Conservation (phyloP, 768 basidiomycete species). For the Hypholoma sublateritium region DNA sequence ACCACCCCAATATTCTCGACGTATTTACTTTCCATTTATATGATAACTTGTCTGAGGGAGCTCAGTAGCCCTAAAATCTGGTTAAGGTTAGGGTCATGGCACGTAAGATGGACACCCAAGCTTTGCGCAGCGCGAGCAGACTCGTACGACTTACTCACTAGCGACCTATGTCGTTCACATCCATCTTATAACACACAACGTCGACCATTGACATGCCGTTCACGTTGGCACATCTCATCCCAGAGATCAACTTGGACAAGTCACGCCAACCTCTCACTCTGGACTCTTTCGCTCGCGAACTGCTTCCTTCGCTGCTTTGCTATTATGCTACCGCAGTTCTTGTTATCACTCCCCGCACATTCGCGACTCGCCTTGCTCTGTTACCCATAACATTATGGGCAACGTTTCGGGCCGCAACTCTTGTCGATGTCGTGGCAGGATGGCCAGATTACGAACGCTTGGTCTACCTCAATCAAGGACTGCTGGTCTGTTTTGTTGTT, state of each 20-base stretch:
- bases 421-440: conserved; percentile 39
- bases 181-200: too few species aligned
- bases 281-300: conserved; percentile 31
- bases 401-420: conserved; percentile 41
- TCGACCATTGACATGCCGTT: neutral
- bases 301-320: conserved; percentile 41
- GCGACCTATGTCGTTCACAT: too few species aligned
- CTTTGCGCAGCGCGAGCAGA: too few species aligned
- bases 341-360: conserved; percentile 46
- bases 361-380: conserved; percentile 41
- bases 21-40: neutral
- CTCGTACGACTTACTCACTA: too few species aligned
- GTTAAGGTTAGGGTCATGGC: too few species aligned
- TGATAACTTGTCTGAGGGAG: too few species aligned
- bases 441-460: conserved; percentile 31
- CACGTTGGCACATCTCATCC: neutral
- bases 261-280: conserved; percentile 34
- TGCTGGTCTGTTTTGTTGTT: conserved; percentile 37
- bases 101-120: too few species aligned
- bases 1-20: too few species aligned
- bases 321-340: conserved; percentile 56
- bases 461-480: conserved; percentile 42
- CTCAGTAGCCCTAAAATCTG: neutral
- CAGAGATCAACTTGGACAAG: conserved; percentile 13
- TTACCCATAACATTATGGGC: conserved; percentile 48